Percentiles rank a stretch among this genome's conserved stretches.
These are phyloP conservation scores for Melastoma malabathricum DNA, from an alignment of 345 rosid species.

Conservation along the genomic window DNA sequence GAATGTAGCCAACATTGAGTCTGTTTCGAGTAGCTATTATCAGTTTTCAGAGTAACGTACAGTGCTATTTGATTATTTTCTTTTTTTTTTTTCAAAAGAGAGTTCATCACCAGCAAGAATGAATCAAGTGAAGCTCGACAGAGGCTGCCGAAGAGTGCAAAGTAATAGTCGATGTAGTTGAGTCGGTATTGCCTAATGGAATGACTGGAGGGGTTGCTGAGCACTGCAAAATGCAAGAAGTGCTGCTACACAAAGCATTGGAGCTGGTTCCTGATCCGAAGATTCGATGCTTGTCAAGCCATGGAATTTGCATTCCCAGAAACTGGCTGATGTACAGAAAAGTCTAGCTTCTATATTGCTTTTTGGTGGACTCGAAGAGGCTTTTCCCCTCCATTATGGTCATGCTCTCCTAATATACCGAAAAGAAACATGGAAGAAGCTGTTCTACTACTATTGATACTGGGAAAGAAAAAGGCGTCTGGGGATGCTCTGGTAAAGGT, in stretches of 20 bases:
- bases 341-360: slow-evolving; percentile 64
- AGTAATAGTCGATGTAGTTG: slow-evolving; percentile 53
- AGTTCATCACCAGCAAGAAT: too few relatives aligned
- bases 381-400: slow-evolving; percentile 26
- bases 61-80: too few relatives aligned
- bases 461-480: slow-evolving; percentile 49
- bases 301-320: slow-evolving; percentile 75
- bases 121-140: slow-evolving; percentile 12
- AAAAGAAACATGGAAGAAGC: slow-evolving; percentile 68
- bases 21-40: too few relatives aligned
- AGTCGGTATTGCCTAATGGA: slow-evolving; percentile 63
- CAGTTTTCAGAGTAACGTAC: too few relatives aligned
- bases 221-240: slow-evolving; percentile 65
- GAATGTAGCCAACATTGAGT: too few relatives aligned
- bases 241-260: slow-evolving; percentile 71
- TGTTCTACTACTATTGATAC: slow-evolving; percentile 53
- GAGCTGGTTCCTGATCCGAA: slow-evolving; percentile 70
- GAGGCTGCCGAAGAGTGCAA: slow-evolving; percentile 95
- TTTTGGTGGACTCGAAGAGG: slow-evolving; percentile 60
- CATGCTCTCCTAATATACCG: slow-evolving; percentile 25
- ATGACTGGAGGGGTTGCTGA: slow-evolving; percentile 42
- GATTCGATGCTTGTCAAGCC: slow-evolving; percentile 63
- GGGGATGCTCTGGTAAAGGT: slow-evolving; percentile 48
- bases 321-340: slow-evolving; percentile 64
- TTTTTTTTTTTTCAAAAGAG: too few relatives aligned